Evolutionary conservation across 345 rosid species (phyloP).

Genomic region (Eutrema heterophyllum): DNA sequence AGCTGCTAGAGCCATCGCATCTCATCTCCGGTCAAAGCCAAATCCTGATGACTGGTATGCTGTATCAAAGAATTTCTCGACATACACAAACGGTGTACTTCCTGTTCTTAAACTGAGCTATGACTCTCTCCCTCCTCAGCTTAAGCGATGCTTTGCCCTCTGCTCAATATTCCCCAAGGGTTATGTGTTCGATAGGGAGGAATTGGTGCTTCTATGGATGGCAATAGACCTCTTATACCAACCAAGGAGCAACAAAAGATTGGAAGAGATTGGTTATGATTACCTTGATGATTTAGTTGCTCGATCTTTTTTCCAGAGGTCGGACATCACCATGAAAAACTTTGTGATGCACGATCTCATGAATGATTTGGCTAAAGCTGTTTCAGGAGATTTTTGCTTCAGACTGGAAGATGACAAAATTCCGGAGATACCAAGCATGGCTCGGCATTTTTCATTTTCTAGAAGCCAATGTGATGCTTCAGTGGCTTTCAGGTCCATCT

Average conservation of each 20-base stretch:
- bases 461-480: slow-evolving; percentile 36
- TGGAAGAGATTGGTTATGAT: slow-evolving; percentile 28
- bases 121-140: slow-evolving; percentile 28
- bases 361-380: slow-evolving; percentile 38
- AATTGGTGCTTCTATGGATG: slow-evolving; percentile 37
- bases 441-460: slow-evolving; percentile 37
- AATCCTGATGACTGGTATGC: slow-evolving; percentile 19
- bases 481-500: slow-evolving; percentile 19
- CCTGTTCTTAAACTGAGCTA: slow-evolving; percentile 31
- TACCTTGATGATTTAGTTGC: slow-evolving; percentile 21
- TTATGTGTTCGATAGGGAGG: slow-evolving; percentile 27
- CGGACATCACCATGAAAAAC: slow-evolving; percentile 18
- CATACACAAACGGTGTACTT: slow-evolving; percentile 7
- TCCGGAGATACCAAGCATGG: slow-evolving; percentile 9
- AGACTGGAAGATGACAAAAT: slow-evolving; percentile 28
- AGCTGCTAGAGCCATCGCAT: slow-evolving; percentile 34
- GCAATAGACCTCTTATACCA: slow-evolving; percentile 34
- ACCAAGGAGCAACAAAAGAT: slow-evolving; percentile 25
- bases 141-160: slow-evolving; percentile 37
- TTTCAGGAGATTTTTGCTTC: slow-evolving; percentile 36
- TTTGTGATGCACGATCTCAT: slow-evolving; percentile 41
- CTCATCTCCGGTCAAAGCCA: slow-evolving; percentile 27
- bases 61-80: slow-evolving; percentile 27
- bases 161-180: slow-evolving; percentile 38
- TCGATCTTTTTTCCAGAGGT: slow-evolving; percentile 22